Percentiles rank a stretch among this genome's conserved stretches.
Conservation (phyloP, 306 rosid genomes). For the Prunus kanzakura region DNA sequence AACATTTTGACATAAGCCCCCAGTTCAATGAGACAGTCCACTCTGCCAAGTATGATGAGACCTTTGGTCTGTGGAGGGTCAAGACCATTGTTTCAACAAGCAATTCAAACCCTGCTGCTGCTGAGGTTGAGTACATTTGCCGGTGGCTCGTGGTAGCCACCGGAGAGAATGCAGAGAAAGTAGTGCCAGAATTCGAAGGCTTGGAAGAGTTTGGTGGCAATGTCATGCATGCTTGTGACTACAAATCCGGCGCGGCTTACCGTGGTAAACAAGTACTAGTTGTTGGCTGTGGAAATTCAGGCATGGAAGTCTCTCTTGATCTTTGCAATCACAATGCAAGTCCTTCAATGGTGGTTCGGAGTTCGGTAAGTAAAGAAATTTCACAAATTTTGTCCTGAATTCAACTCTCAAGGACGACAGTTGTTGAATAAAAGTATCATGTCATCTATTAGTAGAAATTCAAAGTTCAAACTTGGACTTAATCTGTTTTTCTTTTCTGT, state of each 20-base stretch:
- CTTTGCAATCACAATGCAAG: constrained; percentile 72
- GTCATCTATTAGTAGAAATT: neutral
- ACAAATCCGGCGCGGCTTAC: constrained; percentile 60
- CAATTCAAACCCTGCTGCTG: neutral
- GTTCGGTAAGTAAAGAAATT: constrained; percentile 60
- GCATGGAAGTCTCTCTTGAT: constrained; percentile 96
- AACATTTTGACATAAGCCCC: constrained; percentile 64
- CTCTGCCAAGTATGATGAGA: constrained; percentile 78
- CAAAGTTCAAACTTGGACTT: neutral
- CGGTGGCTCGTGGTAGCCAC: constrained; percentile 97
- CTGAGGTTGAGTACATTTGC: constrained; percentile 77
- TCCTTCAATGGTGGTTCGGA: constrained; percentile 86
- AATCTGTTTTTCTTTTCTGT: neutral
- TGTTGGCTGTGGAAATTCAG: constrained; percentile 92
- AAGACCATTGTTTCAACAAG: constrained; percentile 33
- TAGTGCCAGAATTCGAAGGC: constrained; percentile 75
- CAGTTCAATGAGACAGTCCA: constrained; percentile 85
- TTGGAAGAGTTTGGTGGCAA: constrained; percentile 63
- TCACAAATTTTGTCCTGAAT: neutral
- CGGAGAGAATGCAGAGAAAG: constrained; percentile 82
- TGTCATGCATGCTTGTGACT: constrained; percentile 82
- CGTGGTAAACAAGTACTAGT: constrained; percentile 60
- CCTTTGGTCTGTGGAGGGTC: constrained; percentile 82
- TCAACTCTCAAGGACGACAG: neutral
- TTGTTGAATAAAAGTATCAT: neutral